Conservation (phyloP, 805 yeast species). For the Wickerhamiella azyma region DNA sequence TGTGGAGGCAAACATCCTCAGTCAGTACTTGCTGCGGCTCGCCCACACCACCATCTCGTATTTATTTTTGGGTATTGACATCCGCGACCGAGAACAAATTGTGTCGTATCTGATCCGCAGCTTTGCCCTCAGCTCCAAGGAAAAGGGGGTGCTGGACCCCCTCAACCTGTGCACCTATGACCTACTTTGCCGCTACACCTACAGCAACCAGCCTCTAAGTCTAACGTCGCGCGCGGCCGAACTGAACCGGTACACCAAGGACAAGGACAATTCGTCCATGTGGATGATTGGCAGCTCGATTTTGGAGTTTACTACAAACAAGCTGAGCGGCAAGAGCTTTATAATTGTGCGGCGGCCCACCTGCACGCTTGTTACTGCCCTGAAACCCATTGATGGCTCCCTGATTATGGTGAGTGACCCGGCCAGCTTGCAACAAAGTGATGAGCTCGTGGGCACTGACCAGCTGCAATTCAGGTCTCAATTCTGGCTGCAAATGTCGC, state of each 20-base stretch:
- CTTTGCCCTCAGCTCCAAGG: conserved; percentile 33
- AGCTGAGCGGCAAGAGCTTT: conserved; percentile 36
- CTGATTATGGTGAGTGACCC: neutral
- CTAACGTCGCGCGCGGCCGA: conserved; percentile 24
- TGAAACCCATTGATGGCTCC: conserved; percentile 10
- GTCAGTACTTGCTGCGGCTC: conserved; percentile 46
- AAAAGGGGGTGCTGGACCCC: conserved; percentile 28
- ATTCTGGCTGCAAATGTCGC: conserved; percentile 8
- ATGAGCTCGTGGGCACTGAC: neutral
- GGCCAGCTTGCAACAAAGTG: neutral
- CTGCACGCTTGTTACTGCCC: conserved; percentile 29
- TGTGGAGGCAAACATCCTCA: conserved; percentile 25
- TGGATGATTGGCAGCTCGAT: conserved; percentile 55
- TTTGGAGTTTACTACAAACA: conserved; percentile 41
- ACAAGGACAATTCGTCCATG: conserved; percentile 18
- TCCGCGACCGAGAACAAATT: conserved; percentile 43
- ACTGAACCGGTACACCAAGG: conserved; percentile 16
- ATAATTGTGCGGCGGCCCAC: conserved; percentile 52
- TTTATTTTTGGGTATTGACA: conserved; percentile 56
- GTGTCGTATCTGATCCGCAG: conserved; percentile 51
- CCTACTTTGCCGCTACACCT: conserved; percentile 52
- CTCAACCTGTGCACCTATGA: conserved; percentile 54
- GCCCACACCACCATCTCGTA: conserved; percentile 56
- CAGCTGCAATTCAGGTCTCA: conserved; percentile 7
- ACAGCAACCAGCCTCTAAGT: conserved; percentile 45